A percentile compares a stretch with the other conserved stretches of the same genome.
Evolutionary conservation across 805 yeast genomes (phyloP).

Genomic region (Metschnikowia peoriensis): DNA sequence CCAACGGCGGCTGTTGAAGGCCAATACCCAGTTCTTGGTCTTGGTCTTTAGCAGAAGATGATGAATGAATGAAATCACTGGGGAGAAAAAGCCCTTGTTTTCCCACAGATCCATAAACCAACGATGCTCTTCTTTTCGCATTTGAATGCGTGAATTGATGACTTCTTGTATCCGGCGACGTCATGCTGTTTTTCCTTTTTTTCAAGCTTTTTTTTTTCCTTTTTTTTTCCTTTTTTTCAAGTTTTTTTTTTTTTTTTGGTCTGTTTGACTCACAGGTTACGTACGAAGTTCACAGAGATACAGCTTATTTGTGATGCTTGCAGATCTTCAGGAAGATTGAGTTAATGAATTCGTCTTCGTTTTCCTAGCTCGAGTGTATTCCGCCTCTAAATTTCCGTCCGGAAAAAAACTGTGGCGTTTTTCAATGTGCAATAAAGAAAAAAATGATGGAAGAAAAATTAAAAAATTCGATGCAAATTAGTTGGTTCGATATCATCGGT

Average conservation of each 20-base stretch:
- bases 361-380: too few relatives aligned
- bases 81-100: conserved; percentile 54
- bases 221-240: not conserved
- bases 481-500: not conserved
- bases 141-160: conserved; percentile 43
- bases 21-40: not conserved
- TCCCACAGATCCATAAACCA: conserved; percentile 51
- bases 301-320: too few relatives aligned
- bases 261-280: too few relatives aligned
- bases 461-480: not conserved
- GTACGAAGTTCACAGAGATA: too few relatives aligned
- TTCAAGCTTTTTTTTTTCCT: too few relatives aligned
- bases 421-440: not conserved
- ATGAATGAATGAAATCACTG: conserved; percentile 36
- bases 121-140: conserved; percentile 49
- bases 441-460: not conserved
- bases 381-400: too few relatives aligned
- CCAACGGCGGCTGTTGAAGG: not conserved
- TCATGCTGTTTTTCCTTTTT: not conserved
- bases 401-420: conserved; percentile 3
- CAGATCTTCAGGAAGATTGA: too few relatives aligned
- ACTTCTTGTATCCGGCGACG: conserved; percentile 14
- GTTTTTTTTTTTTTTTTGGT: too few relatives aligned
- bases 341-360: too few relatives aligned
- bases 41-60: conserved; percentile 4